Base-by-base conservation (phyloP, 257 asterid genomes). In the Gentiana dahurica region DNA sequence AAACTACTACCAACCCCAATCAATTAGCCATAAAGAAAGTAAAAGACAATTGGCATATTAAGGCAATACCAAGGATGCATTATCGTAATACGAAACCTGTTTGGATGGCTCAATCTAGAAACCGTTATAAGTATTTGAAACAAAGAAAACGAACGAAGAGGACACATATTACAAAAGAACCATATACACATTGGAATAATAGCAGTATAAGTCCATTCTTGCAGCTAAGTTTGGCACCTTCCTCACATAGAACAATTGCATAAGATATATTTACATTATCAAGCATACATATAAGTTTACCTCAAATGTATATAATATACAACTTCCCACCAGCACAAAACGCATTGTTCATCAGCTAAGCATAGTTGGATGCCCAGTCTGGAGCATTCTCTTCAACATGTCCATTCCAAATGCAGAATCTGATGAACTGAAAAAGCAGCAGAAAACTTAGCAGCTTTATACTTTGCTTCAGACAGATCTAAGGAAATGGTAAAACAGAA, bases 391-490 rank as follows among this genome's bases (percentile, higher is more conserved):
- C 83, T 88, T 92, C 63, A 92, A 76, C 89, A 92, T 74, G 65
- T 85, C 97, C 82, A 88, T 92, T 67, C 99, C 99, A 59, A 92
- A 92, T 8, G 97, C 95, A 56, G 99, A 85, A 73, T 92, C 95
- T 62, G 99, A 85, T 65, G 97, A 85, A 75, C 99, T 88, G 66
- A 77, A 79, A 79, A 84, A 76, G 79, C 74, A 83, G 74, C 57
- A 72, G 73, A 75, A 68, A 76, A 75, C 78, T 78, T 79, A 82
- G 71, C 78, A 71, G 71, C 76, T 70, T 73, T 65, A 62, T 51
- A 66, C 71, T 59, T 70, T 63, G 60, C 70, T 69, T 78, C 77
- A 55, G 77, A 60, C 50, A 61, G 48, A 61, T 61, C 59, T 51
- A 61, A 55, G 54, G 10, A 61, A 60, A 58, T 46, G 63, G 36